Evolutionary conservation across 176 grass and related monocot species (phyloP), one percentile per base, ranked within the genome.

Genomic region (Aegilops sharonensis): DNA sequence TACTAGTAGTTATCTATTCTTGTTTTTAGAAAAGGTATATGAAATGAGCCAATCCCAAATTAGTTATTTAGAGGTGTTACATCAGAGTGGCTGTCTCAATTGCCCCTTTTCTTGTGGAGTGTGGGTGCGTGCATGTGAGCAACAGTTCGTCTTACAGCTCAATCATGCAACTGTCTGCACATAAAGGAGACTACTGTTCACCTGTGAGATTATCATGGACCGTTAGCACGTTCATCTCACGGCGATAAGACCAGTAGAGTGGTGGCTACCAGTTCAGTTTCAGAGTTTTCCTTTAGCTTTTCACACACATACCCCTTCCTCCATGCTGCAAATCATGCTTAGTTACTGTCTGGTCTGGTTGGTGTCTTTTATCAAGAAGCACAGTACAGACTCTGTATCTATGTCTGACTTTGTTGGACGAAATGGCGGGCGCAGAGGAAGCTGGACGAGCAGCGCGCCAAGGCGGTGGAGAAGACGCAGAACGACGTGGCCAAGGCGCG

Each of bases 401-500:
- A 47, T 47, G 43, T 47, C 9, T 24, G 15, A 40, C 12, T 40
- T 1, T 75, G 40, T 34, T 42, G 35, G 42, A 13, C 1, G 1
- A 0, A 24, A 8, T 73, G 40, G 6, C 2, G n/a, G 1, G 0
- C 54, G 61, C 76, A 98, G 96, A 91, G 96, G 50, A 98, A 94
- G 85, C 64, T 98, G 60, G 96, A 98, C 23, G 91, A 98, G 82
- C 90, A 98, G 90, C 83, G 91, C 11, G 96, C 96, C 64, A 95
- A 87, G 89, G 96, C 96, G 40, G 47, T 89, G 13, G 96, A 98
- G 88, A 94, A 91, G 93, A 92, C 92, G 45, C 96, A 98, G 91
- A 98, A 98, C 83, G 96, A 95, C 78, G 70, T 98, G 57, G 96
- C 96, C 4, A 92, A 83, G 78, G 91, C 96, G 59, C 93, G 86